phyloP scores from a whole-genome alignment of 139 green algal genomes.

The Limnomonas spitsbergensis region DNA sequence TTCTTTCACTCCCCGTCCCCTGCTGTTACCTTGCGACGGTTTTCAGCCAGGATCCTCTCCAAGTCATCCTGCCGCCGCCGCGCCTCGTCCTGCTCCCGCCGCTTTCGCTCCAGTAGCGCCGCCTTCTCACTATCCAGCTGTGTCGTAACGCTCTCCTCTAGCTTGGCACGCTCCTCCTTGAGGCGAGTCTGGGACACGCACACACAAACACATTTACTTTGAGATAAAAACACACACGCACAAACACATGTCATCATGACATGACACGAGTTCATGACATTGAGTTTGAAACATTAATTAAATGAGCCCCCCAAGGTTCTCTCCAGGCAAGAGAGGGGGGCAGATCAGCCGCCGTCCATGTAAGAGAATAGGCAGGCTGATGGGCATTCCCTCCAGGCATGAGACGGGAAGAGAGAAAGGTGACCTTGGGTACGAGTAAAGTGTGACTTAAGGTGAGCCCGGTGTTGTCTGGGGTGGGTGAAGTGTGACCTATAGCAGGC shows the following conservation, averaged over 20 bases:
- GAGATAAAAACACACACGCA: neutral
- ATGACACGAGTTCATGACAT: neutral
- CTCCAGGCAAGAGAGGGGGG: no score
- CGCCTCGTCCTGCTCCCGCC: constrained; percentile 27
- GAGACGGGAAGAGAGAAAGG: no score
- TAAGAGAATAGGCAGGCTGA: no score
- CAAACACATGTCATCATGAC: neutral
- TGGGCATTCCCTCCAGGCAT: no score
- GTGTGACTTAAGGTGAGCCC: no score
- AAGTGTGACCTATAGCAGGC: no score
- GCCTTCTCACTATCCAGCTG: constrained; percentile 39
- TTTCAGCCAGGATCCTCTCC: constrained; percentile 10
- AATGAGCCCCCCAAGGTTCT: no score
- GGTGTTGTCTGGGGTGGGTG: no score
- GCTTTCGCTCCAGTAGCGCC: constrained; percentile 36
- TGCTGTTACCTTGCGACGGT: constrained; percentile 1
- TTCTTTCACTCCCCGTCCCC: no score
- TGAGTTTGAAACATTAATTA: no score
- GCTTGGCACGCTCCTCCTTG: constrained; percentile 37
- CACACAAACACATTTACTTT: neutral
- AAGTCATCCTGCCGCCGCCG: constrained; percentile 6
- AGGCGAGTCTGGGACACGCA: constrained; percentile 41
- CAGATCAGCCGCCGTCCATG: no score
- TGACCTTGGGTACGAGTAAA: no score
- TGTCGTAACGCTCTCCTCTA: constrained; percentile 37